Conservation (phyloP, 257 asterid genomes). For the Nicotiana otophora region DNA sequence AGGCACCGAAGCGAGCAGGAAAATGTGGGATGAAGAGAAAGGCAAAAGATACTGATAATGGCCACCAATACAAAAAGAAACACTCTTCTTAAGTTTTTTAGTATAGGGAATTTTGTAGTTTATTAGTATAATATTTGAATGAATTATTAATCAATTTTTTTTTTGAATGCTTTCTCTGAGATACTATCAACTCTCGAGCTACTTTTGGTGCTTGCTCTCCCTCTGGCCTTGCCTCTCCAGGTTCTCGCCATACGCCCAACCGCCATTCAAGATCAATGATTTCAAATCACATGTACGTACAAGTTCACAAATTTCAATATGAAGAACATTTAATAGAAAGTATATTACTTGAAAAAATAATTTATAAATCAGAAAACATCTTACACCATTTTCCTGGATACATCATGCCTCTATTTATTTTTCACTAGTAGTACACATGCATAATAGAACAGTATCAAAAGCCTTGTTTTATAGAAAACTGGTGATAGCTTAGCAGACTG, state of each 20-base stretch:
- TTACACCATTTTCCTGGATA: not conserved
- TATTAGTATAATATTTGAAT: not conserved
- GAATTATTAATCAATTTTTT: not conserved
- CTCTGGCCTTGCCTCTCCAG: not conserved
- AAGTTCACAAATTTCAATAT: not conserved
- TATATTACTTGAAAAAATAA: not conserved
- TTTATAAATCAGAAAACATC: not conserved
- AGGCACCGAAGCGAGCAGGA: slow-evolving; percentile 47
- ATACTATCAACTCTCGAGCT: not conserved
- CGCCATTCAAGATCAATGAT: not conserved
- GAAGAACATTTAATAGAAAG: not conserved
- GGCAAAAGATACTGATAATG: slow-evolving; percentile 36
- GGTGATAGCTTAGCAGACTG: not conserved
- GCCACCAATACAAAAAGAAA: slow-evolving; percentile 26
- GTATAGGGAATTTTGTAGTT: not conserved
- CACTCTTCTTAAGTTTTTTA: slow-evolving; percentile 9
- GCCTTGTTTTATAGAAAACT: not conserved
- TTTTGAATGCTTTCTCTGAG: not conserved
- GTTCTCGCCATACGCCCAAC: not conserved
- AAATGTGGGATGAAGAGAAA: slow-evolving; percentile 64
- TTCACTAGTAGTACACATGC: not conserved
- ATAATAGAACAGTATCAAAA: not conserved
- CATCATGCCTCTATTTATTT: not conserved
- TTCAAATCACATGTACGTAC: not conserved
- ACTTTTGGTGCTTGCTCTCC: not conserved